Evolutionary conservation across 768 basidiomycete species (phyloP), one percentile per base, ranked within the genome.

Genomic region (Coprinopsis cinerea): DNA sequence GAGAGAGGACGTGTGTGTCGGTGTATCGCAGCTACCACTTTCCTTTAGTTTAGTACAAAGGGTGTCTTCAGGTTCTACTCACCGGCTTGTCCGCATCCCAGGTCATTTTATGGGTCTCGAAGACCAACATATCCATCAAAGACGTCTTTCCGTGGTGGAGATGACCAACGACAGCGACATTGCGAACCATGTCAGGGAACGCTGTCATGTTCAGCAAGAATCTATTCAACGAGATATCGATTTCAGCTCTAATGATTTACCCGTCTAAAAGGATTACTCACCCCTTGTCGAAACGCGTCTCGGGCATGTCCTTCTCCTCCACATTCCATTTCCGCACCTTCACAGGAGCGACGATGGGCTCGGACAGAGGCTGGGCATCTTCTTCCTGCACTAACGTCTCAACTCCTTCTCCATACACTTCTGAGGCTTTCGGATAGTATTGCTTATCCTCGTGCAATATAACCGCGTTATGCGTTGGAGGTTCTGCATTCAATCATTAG

Each of bases 351-450:
- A 99, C 76, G 53, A 99, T 94, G 17, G 96, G 96, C 60, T 98
- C 92, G 2, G 91, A 78, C 17, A 99, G 77, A 13, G 92, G 92
- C 64, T 99, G 96, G 2, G 90, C 83, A 62, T 99, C 96, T 69
- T 99, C 96, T 66, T 99, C 96, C 63, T 98, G 96, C 1, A 99
- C 96, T 57, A 98, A 68, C 1, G 96, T 88, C 69, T 98, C 95
- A 25, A 99, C 96, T 51, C 84, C 96, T 32, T 81, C 74, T 2
- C 96, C 96, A 65, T 99, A 99, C 1, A 94, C 82, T 15, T 97
- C 92, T 48, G 74, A 75, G 1, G 96, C 95, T 13, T 88, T 87
- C 13, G 92, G 90, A 64, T 99, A 99, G 67, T 99, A 98, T 66
- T 92, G 89, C 67, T 99, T 99, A 70, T 99, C 89, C 64, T 98